A percentile compares a stretch with the other conserved stretches of the same genome.
phyloP scores from a whole-genome alignment of 1,139 yeast genomes.

The Pichia sp. region DNA sequence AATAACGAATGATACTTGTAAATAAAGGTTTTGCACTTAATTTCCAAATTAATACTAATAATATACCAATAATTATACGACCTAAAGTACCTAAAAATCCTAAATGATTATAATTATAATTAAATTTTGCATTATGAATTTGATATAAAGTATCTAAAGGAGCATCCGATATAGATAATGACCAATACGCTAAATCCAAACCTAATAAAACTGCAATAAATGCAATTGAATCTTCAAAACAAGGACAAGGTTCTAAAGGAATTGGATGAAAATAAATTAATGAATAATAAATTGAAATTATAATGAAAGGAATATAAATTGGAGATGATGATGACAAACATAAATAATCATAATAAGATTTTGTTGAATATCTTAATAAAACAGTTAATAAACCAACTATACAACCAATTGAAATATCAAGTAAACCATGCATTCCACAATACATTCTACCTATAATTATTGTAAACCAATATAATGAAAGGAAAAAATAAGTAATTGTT shows the following conservation, averaged over 20 bases:
- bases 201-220: constrained; percentile 88
- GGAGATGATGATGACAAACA: constrained; percentile 21
- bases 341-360: constrained; percentile 37
- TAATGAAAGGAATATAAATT: constrained; percentile 34
- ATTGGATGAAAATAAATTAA: constrained; percentile 68
- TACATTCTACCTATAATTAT: constrained; percentile 77
- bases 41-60: constrained; percentile 64
- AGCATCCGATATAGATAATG: constrained; percentile 5
- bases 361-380: constrained; percentile 34
- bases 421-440: constrained; percentile 96
- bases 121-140: constrained; percentile 31
- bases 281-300: constrained; percentile 32
- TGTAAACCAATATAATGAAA: constrained; percentile 56
- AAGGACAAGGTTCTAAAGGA: constrained; percentile 93
- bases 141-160: not conserved
- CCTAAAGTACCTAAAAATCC: constrained; percentile 39
- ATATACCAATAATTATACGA: constrained; percentile 54
- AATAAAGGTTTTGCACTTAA: constrained; percentile 57
- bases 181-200: constrained; percentile 53
- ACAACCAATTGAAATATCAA: constrained; percentile 67
- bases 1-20: constrained; percentile 15
- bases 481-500: constrained; percentile 10
- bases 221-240: constrained; percentile 93
- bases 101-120: constrained; percentile 34
- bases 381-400: constrained; percentile 51